A percentile compares a stretch with the other conserved stretches of the same genome.
Evolutionary conservation across 495 filamentous ascomycete species (phyloP).

Genomic region (Neurospora sp.): DNA sequence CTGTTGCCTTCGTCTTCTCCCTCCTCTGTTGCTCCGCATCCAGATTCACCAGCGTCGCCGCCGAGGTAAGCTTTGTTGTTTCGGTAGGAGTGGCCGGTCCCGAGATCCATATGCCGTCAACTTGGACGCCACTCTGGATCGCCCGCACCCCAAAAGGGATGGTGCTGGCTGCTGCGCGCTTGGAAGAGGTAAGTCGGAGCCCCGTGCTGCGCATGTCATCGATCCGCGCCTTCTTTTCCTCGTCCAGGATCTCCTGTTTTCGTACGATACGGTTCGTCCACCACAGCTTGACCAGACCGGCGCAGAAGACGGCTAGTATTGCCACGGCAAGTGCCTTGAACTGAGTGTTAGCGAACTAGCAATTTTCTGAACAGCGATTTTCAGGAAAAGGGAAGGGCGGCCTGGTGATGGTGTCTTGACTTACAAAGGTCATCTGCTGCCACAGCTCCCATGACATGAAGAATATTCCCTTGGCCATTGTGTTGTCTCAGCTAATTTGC

Average conservation of each 20-base stretch:
- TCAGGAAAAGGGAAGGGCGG: background rate
- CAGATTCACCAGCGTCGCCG: constrained; percentile 18
- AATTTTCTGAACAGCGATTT: background rate
- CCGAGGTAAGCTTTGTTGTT: constrained; percentile 21
- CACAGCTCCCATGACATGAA: constrained; percentile 73
- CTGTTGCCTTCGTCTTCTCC: constrained; percentile 1
- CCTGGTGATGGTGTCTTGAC: constrained; percentile 20
- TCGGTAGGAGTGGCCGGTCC: constrained; percentile 45
- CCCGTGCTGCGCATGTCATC: constrained; percentile 44
- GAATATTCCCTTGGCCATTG: constrained; percentile 39
- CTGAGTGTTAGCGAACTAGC: constrained; percentile 11
- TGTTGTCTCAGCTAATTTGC: background rate
- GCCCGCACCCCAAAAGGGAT: constrained; percentile 86
- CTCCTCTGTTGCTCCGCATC: constrained; percentile 11
- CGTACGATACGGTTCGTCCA: constrained; percentile 54
- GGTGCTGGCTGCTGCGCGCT: constrained; percentile 37
- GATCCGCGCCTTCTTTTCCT: constrained; percentile 48
- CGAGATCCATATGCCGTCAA: constrained; percentile 87
- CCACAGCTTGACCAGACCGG: constrained; percentile 45
- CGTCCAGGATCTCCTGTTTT: constrained; percentile 55
- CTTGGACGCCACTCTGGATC: constrained; percentile 72
- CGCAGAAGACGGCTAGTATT: constrained; percentile 41
- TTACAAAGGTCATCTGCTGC: constrained; percentile 87
- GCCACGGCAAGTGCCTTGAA: constrained; percentile 34
- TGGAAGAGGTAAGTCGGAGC: constrained; percentile 15